Evolutionary conservation across 2,329 filamentous ascomycete genomes (phyloP), one percentile per base, ranked within the genome.

Genomic region (Arthrobotrys megalospora): DNA sequence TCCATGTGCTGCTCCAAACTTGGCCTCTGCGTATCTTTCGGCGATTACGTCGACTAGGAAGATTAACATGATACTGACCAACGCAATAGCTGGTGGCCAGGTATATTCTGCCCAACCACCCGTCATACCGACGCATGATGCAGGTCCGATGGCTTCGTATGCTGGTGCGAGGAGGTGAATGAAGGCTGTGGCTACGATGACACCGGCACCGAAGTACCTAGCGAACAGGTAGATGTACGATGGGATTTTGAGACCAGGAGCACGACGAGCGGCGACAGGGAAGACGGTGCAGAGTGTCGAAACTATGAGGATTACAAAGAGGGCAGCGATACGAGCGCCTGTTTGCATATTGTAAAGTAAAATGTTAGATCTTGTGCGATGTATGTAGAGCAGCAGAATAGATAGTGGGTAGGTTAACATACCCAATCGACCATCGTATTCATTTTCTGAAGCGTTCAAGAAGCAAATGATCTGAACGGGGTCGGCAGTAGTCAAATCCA

Each of bases 111-210:
- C 85, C 86, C 88, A 89, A 52, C 85, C 84, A 0, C 86, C 87
- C 0, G 88, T 89, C 84, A 88, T 80, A 34, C 85, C 85, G 5
- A 86, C 84, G 66, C 85, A 86, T 5, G 83, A 83, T 0, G 80
- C 80, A 0, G 85, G 84, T 1, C 85, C 85, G 52, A 85, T 84
- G 88, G 48, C 90, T 90, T 77, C 73, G 38, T 77, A 84, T 0
- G 92, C 91, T 79, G 94, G 91, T 0, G 91, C 93, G 81, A 91
- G 90, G 10, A 94, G 87, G 81, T 92, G 90, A 14, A 93, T 85
- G 80, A 93, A 91, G 0, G 90, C 91, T 0, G 91, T 93, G 0
- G 91, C 89, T 47, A 93, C 88, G 83, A 93, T 90, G 80, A 93
- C 89, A 11, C 91, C 91, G 0, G 91, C 92, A 2, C 91, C 91